Evolutionary conservation across 2,329 filamentous ascomycete species (phyloP).

Genomic region (Lecanicillium sp.): DNA sequence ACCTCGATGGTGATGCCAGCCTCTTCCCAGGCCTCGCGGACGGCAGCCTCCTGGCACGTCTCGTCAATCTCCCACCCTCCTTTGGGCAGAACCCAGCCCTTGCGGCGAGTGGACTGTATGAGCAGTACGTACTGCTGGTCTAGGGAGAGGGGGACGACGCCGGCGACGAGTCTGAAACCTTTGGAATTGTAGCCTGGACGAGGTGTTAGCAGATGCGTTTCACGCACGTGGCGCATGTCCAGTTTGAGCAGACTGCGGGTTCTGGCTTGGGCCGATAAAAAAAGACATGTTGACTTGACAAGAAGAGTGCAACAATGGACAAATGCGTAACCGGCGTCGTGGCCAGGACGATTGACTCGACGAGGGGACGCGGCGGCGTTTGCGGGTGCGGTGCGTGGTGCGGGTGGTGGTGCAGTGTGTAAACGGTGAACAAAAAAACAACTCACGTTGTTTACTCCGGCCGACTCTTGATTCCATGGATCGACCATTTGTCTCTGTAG

Average conservation of each 20-base stretch:
- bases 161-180: slow-evolving; percentile 91
- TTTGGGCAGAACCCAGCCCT: slow-evolving; percentile 95
- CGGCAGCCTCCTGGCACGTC: slow-evolving; percentile 74
- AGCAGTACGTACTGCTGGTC: slow-evolving; percentile 86
- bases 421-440: slow-evolving; percentile 5
- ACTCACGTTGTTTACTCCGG: slow-evolving; percentile 76
- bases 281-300: slow-evolving; percentile 19
- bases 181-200: slow-evolving; percentile 79
- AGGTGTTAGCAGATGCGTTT: background rate
- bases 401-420: background rate
- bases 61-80: slow-evolving; percentile 98
- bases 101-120: slow-evolving; percentile 85
- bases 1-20: slow-evolving; percentile 85
- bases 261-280: no score
- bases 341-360: background rate
- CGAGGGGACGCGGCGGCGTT: no score
- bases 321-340: background rate
- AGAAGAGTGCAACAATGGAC: background rate
- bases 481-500: slow-evolving; percentile 36
- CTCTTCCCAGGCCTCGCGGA: slow-evolving; percentile 96
- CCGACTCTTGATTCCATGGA: slow-evolving; percentile 70
- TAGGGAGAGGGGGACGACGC: slow-evolving; percentile 80
- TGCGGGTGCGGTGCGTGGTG: slow-evolving; percentile 1
- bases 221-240: slow-evolving; percentile 17
- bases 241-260: no score